Percentiles rank a stretch among this genome's conserved stretches.
These are phyloP conservation scores for Pseudopyrenochaeta lycopersici DNA, from an alignment of 2,329 filamentous ascomycete genomes.

Conservation along the genomic window DNA sequence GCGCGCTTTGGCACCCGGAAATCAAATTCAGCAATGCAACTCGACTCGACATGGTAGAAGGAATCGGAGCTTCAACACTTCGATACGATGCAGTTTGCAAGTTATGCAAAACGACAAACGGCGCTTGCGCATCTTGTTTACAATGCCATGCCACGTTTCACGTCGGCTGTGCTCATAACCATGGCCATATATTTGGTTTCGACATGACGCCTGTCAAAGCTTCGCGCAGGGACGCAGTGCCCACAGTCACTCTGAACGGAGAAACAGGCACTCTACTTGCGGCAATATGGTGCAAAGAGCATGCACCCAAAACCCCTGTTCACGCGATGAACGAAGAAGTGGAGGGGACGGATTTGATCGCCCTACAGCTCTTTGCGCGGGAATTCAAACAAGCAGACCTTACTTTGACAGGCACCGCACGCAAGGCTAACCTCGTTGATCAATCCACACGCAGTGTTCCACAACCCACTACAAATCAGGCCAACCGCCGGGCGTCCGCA, in stretches of 20 bases:
- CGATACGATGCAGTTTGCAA: slow-evolving; percentile 83
- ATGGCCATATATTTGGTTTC: slow-evolving; percentile 85
- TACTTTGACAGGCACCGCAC: slow-evolving; percentile 86
- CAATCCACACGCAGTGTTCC: slow-evolving; percentile 65
- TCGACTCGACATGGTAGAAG: slow-evolving; percentile 85
- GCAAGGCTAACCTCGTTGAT: slow-evolving; percentile 84
- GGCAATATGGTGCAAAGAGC: slow-evolving; percentile 90
- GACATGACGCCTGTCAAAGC: slow-evolving; percentile 90
- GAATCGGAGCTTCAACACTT: slow-evolving; percentile 77
- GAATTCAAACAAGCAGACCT: slow-evolving; percentile 96
- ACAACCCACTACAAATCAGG: slow-evolving; percentile 32
- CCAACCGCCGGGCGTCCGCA: slow-evolving; percentile 54
- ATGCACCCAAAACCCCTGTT: slow-evolving; percentile 74
- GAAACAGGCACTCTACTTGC: slow-evolving; percentile 88
- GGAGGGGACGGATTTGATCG: slow-evolving; percentile 75
- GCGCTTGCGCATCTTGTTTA: slow-evolving; percentile 87
- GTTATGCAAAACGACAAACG: slow-evolving; percentile 76
- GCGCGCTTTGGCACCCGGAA: slow-evolving; percentile 90
- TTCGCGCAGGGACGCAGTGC: slow-evolving; percentile 81
- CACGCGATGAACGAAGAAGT: slow-evolving; percentile 82
- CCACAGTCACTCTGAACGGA: slow-evolving; percentile 79
- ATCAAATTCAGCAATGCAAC: slow-evolving; percentile 90
- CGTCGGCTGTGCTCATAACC: slow-evolving; percentile 87
- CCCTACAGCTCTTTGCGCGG: slow-evolving; percentile 84
- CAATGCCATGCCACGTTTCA: slow-evolving; percentile 79